These are phyloP conservation scores for Amoeboaphelidium occidentale DNA, from an alignment of 371 early-diverging fungal species.

Conservation along the genomic window DNA sequence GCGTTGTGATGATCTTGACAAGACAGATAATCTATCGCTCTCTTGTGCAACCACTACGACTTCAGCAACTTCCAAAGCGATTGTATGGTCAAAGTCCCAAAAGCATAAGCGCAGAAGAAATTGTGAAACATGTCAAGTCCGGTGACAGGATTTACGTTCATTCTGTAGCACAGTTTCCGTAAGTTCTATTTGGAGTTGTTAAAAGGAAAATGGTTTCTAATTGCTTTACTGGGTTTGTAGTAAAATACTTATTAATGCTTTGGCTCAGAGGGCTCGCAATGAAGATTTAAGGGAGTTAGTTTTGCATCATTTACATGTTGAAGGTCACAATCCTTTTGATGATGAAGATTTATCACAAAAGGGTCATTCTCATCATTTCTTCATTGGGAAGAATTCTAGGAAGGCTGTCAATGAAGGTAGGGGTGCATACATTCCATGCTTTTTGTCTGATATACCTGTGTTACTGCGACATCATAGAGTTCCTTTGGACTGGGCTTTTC, in stretches of 20 bases:
- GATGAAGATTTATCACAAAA: constrained; percentile 2
- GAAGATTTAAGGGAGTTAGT: constrained; percentile 11
- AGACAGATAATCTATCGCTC: too few species aligned
- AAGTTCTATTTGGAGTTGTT: constrained; percentile 2
- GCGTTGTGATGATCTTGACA: too few species aligned
- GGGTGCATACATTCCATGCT: constrained; percentile 14
- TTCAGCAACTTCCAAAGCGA: too few species aligned
- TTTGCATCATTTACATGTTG: constrained; percentile 17
- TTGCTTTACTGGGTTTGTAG: background rate
- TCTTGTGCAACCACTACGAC: too few species aligned
- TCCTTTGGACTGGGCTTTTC: constrained; percentile 16
- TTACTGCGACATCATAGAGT: constrained; percentile 11
- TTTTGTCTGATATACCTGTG: constrained; percentile 14
- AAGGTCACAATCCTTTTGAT: constrained; percentile 1
- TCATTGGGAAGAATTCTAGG: constrained; percentile 15
- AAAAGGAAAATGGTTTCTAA: background rate
- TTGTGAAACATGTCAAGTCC: constrained; percentile 11
- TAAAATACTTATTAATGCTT: background rate
- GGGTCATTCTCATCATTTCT: constrained; percentile 17
- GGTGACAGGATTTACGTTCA: constrained; percentile 16
- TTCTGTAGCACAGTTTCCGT: constrained; percentile 11
- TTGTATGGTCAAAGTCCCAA: too few species aligned
- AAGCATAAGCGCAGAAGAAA: constrained; percentile 10
- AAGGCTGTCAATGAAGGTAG: constrained; percentile 12
- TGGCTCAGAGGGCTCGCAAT: constrained; percentile 1